Evolutionary conservation across 768 basidiomycete genomes (phyloP).

Genomic region (Podaxis carcinomalis): DNA sequence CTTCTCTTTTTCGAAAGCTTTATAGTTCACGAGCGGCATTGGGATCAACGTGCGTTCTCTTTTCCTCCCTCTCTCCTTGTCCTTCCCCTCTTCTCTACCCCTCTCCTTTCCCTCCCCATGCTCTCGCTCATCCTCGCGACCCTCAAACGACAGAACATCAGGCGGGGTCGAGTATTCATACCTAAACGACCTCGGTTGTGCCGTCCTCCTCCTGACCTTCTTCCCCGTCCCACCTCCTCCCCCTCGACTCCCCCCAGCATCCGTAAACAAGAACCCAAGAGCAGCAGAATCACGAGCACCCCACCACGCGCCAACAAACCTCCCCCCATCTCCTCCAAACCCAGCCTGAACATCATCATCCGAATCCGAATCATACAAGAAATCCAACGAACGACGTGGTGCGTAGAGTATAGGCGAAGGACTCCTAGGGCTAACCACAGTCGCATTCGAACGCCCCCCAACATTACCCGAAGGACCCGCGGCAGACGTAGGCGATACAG

Average conservation of each 20-base stretch:
- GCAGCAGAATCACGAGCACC: neutral
- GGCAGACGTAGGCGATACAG: neutral
- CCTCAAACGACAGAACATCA: neutral
- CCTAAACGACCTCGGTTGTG: slow-evolving; percentile 3
- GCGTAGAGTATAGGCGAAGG: slow-evolving; percentile 7
- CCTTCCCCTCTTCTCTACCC: neutral
- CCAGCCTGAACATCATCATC: neutral
- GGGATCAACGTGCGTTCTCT: neutral
- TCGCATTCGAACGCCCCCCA: neutral
- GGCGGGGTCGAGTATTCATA: slow-evolving; percentile 8
- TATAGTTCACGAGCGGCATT: slow-evolving; percentile 1
- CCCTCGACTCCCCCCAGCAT: neutral
- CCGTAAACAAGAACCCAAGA: neutral
- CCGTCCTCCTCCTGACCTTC: neutral
- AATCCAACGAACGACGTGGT: neutral
- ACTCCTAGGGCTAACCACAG: neutral
- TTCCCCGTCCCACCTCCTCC: neutral
- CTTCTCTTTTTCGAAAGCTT: neutral
- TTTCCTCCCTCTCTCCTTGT: slow-evolving; percentile 4
- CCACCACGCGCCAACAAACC: neutral
- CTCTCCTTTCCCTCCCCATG: neutral
- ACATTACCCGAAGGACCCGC: neutral
- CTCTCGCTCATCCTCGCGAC: neutral
- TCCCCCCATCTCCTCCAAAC: neutral
- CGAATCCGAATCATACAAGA: slow-evolving; percentile 2